A percentile compares a stretch with the other conserved stretches of the same genome.
Evolutionary conservation across 2,329 filamentous ascomycete genomes (phyloP).

Genomic region (Hypoxylon sp.): DNA sequence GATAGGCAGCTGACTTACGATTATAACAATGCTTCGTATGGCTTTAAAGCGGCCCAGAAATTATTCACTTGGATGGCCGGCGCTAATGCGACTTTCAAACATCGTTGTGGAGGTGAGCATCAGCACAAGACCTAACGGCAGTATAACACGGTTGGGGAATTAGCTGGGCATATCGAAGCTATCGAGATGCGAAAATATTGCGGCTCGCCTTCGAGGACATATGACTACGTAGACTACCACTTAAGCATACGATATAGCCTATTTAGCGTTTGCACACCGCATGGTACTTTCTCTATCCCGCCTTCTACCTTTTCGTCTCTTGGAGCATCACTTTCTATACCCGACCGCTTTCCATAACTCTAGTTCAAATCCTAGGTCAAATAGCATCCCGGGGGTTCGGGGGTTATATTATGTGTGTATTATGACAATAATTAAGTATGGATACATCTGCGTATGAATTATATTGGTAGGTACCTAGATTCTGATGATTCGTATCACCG

Average conservation of each 20-base stretch:
- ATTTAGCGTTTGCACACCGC: neutral
- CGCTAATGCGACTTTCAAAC: slow-evolving; percentile 11
- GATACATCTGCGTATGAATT: too few species aligned
- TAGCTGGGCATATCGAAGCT: neutral
- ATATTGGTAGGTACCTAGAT: too few species aligned
- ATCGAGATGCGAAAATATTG: neutral
- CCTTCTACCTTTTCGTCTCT: neutral
- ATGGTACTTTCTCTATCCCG: neutral
- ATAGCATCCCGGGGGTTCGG: too few species aligned
- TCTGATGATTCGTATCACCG: too few species aligned
- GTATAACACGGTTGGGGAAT: slow-evolving; percentile 1
- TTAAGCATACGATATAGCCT: neutral
- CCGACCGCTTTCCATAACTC: neutral
- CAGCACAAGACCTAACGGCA: slow-evolving; percentile 13
- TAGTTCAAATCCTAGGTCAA: neutral
- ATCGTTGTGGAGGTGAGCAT: slow-evolving; percentile 16
- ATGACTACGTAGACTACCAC: neutral
- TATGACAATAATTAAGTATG: too few species aligned
- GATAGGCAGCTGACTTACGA: slow-evolving; percentile 7
- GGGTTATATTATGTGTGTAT: too few species aligned
- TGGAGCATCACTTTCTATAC: neutral
- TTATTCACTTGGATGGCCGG: slow-evolving; percentile 12
- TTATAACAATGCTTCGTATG: slow-evolving; percentile 9
- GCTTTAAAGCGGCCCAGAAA: slow-evolving; percentile 8
- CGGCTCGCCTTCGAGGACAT: neutral